phyloP scores from a whole-genome alignment of 352 stramenopile genomes.

The Thalassiosira ordinaria region DNA sequence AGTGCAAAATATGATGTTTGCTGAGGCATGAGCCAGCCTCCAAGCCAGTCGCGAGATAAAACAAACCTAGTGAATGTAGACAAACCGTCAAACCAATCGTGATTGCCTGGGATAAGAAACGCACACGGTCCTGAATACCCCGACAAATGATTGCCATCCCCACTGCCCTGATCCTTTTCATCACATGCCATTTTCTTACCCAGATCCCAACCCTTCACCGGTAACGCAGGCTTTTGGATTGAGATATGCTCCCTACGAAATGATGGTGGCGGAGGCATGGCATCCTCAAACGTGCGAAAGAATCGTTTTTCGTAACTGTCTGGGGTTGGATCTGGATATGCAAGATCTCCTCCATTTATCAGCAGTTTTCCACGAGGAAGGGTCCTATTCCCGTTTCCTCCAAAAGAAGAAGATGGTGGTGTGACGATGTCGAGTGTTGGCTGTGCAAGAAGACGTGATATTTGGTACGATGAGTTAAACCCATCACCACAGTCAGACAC shows the following conservation, averaged over 20 bases:
- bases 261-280: constrained; percentile 89
- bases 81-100: constrained; percentile 93
- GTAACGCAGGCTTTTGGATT: constrained; percentile 85
- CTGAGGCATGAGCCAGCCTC: constrained; percentile 92
- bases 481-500: constrained; percentile 93
- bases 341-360: constrained; percentile 92
- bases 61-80: constrained; percentile 92
- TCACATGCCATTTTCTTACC: constrained; percentile 11
- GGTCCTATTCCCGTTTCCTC: constrained; percentile 47
- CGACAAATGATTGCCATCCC: constrained; percentile 14
- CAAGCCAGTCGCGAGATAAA: constrained; percentile 91
- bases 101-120: constrained; percentile 86
- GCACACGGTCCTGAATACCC: constrained; percentile 33
- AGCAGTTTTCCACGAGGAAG: constrained; percentile 90
- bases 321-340: constrained; percentile 90
- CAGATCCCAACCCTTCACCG: constrained; percentile 60
- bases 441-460: constrained; percentile 90
- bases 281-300: constrained; percentile 93
- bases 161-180: constrained; percentile 14
- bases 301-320: constrained; percentile 91
- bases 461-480: constrained; percentile 93
- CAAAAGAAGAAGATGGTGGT: constrained; percentile 16
- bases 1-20: constrained; percentile 92
- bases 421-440: constrained; percentile 87
- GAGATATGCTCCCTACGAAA: constrained; percentile 91